These are phyloP conservation scores for Diaporthe amygdali DNA, from an alignment of 2,329 filamentous ascomycete species.

Conservation along the genomic window DNA sequence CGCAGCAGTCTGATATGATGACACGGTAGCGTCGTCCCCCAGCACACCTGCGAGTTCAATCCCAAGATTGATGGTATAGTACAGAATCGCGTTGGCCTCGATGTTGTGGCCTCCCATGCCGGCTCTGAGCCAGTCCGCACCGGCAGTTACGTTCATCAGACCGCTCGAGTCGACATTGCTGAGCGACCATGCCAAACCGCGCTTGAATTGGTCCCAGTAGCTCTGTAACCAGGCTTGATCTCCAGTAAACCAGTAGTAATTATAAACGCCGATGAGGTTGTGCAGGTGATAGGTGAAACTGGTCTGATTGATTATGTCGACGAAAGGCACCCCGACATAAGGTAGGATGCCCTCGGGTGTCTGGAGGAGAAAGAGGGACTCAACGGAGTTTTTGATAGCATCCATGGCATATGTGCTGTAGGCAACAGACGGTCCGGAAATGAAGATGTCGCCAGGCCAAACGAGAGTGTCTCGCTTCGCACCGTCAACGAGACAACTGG, in stretches of 20 bases:
- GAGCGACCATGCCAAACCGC: constrained; percentile 48
- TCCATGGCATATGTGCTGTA: constrained; percentile 60
- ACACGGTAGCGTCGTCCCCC: constrained; percentile 35
- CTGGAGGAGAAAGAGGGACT: constrained; percentile 52
- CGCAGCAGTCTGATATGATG: constrained; percentile 6
- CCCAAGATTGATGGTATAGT: constrained; percentile 54
- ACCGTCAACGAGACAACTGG: constrained; percentile 51
- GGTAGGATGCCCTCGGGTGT: constrained; percentile 42
- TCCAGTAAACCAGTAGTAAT: constrained; percentile 61
- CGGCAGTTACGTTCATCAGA: constrained; percentile 54
- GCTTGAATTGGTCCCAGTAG: constrained; percentile 54
- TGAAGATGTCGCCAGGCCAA: constrained; percentile 67
- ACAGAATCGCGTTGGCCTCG: constrained; percentile 58
- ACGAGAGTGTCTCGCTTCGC: constrained; percentile 64
- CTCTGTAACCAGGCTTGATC: constrained; percentile 51
- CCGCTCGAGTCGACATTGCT: constrained; percentile 41
- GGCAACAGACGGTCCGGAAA: constrained; percentile 58
- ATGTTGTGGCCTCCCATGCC: constrained; percentile 56
- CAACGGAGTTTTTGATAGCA: constrained; percentile 54
- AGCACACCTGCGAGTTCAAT: constrained; percentile 51
- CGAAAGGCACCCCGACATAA: constrained; percentile 53
- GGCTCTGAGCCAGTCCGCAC: constrained; percentile 56
- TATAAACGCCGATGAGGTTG: constrained; percentile 62
- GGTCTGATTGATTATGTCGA: constrained; percentile 22
- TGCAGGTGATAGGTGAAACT: constrained; percentile 65